Conservation (phyloP, 2,329 filamentous ascomycete species). For the Hansfordia pulvinata region DNA sequence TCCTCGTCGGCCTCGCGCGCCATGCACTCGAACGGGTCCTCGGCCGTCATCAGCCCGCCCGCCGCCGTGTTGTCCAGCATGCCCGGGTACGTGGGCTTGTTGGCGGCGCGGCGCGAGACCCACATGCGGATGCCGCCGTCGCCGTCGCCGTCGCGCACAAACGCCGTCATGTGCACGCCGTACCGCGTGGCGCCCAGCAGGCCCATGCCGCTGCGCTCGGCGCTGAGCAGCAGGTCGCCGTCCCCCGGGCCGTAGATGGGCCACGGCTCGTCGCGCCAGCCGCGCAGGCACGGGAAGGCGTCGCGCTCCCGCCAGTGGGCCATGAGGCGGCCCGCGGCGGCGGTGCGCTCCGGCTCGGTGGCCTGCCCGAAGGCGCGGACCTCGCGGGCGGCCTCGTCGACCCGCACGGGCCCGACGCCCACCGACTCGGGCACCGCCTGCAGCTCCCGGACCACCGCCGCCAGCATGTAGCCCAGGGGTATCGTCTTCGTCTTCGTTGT, state of each 20-base stretch:
- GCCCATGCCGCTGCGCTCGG: conserved; percentile 63
- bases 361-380: conserved; percentile 47
- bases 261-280: conserved; percentile 74
- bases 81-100: conserved; percentile 78
- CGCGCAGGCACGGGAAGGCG: conserved; percentile 59
- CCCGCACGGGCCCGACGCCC: conserved; percentile 43
- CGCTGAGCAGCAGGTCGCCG: conserved; percentile 51
- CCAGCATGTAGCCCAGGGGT: conserved; percentile 49
- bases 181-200: conserved; percentile 67
- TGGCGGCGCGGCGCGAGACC: conserved; percentile 63
- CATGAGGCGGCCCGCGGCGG: conserved; percentile 40
- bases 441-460: conserved; percentile 34
- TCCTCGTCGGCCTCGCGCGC: conserved; percentile 84
- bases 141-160: conserved; percentile 34
- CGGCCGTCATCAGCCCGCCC: conserved; percentile 65
- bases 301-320: conserved; percentile 54
- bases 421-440: conserved; percentile 30
- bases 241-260: conserved; percentile 55
- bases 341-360: conserved; percentile 50
- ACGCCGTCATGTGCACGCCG: conserved; percentile 72
- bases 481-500: conserved; percentile 44
- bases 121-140: conserved; percentile 59
- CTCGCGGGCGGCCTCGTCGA: conserved; percentile 46
- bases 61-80: conserved; percentile 95
- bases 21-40: conserved; percentile 68